phyloP scores from a whole-genome alignment of 441 rosid genomes.

The Gossypium davidsonii region DNA sequence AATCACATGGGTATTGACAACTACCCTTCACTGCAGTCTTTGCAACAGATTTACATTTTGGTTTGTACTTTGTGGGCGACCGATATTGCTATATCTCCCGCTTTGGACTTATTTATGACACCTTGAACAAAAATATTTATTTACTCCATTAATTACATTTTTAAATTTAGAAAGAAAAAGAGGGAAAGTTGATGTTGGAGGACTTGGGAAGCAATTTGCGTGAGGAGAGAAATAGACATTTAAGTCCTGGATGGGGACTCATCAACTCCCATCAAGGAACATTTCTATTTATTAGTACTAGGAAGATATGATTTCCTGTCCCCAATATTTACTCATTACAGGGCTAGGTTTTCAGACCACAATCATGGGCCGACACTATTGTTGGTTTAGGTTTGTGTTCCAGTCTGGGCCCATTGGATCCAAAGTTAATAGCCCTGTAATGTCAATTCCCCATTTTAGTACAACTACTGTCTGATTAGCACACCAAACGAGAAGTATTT shows the following conservation, averaged over 20 bases:
- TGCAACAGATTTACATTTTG: slow-evolving; percentile 2
- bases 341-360: background rate
- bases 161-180: too few relatives aligned
- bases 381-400: background rate
- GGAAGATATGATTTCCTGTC: too few relatives aligned
- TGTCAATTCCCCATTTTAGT: too few relatives aligned
- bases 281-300: background rate
- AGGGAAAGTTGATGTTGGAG: too few relatives aligned
- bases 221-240: background rate
- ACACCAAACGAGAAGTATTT: too few relatives aligned
- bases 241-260: background rate
- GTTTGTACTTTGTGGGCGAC: background rate
- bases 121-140: too few relatives aligned
- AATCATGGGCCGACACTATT: background rate
- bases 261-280: background rate
- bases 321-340: too few relatives aligned
- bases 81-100: too few relatives aligned
- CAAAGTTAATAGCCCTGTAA: too few relatives aligned
- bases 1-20: background rate
- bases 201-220: background rate
- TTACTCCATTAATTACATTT: too few relatives aligned
- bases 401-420: background rate
- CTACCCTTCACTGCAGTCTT: background rate
- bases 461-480: too few relatives aligned
- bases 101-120: background rate